A percentile compares a stretch with the other conserved stretches of the same genome.
Evolutionary conservation across 1,284 basidiomycete genomes (phyloP).

Genomic region (Boletus subluridellus): DNA sequence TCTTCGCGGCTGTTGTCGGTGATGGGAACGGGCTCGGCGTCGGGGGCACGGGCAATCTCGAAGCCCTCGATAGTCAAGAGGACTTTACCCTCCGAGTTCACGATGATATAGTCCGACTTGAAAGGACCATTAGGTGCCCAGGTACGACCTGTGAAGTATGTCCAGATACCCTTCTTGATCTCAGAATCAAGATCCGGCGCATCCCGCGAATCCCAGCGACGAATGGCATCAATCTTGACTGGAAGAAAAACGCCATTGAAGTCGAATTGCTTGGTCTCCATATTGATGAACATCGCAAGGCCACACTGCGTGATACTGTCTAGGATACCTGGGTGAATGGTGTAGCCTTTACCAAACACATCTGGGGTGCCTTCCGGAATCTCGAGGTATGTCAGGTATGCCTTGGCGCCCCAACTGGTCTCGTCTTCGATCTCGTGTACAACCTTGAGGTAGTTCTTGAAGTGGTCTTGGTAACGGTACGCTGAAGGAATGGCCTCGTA

Average conservation of each 20-base stretch:
- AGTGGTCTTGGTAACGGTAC: slow-evolving; percentile 27
- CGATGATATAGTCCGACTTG: slow-evolving; percentile 28
- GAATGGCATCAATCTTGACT: slow-evolving; percentile 28
- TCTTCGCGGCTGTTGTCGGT: slow-evolving; percentile 25
- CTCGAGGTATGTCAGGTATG: slow-evolving; percentile 27
- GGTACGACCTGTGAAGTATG: slow-evolving; percentile 22
- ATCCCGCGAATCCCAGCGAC: slow-evolving; percentile 30
- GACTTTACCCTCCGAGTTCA: slow-evolving; percentile 28
- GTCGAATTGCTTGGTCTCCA: slow-evolving; percentile 32
- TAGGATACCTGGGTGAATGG: slow-evolving; percentile 30
- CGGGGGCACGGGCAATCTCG: slow-evolving; percentile 31
- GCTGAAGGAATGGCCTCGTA: slow-evolving; percentile 25
- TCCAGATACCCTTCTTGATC: slow-evolving; percentile 30
- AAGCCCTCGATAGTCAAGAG: slow-evolving; percentile 33
- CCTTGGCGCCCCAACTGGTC: slow-evolving; percentile 26
- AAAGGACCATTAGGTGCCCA: slow-evolving; percentile 31
- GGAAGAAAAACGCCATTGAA: slow-evolving; percentile 33
- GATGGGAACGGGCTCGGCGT: slow-evolving; percentile 24
- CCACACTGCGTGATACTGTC: slow-evolving; percentile 35
- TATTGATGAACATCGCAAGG: slow-evolving; percentile 33
- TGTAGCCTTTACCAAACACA: slow-evolving; percentile 30
- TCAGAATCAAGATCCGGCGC: slow-evolving; percentile 24
- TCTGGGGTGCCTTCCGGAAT: slow-evolving; percentile 24
- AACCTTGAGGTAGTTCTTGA: slow-evolving; percentile 28
- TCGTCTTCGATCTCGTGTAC: slow-evolving; percentile 30